Base-by-base conservation (phyloP, 73 alveolate species). In the Effrenium voratum region DNA sequence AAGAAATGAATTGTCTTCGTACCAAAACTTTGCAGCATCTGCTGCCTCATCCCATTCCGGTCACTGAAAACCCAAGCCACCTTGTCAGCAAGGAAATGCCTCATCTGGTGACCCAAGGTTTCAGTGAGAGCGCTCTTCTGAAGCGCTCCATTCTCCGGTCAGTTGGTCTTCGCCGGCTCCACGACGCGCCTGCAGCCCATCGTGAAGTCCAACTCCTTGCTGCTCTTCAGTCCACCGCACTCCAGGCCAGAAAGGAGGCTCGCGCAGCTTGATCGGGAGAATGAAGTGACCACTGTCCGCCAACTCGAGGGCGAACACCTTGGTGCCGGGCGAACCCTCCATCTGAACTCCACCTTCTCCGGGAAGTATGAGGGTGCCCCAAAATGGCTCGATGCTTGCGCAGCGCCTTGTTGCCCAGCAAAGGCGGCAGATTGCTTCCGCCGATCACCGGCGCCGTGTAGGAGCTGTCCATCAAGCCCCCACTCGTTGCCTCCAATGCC, bases 301-400 rank as follows among this genome's bases (percentile, higher is more conserved):
- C 8, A 41, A 40, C 63, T 77, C 88, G 38, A 77, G 3, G 28
- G 12, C 41, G 38, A 77, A 43, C 66, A 43, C 63, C 16, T 26
- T 4, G 0, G 88, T 43, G 66, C 88, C 88, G 0, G 88, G 88
- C 24, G 57, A 34, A 13, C 30, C 36, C 66, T 4, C 19, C 0
- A 77, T 77, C 41, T 77, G 41, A n/a, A 77, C 3, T 2, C 88
- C 88, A 2, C 88, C 88, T 15, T 57, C 63, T 5, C 88, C 88
- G 34, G 88, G 88, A 5, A 77, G 1, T 2, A 22, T 22, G 26
- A 77, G 68, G 41, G 38, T 77, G 19, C 26, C 43, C 88, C 34
- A 77, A 2, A 57, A 77, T 43, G 15, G 88, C 88, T 0, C 38
- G 16, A 4, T 32, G 24, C 32, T 38, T 40, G 28, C 63, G 63